Percentiles rank a stretch among this genome's conserved stretches.
phyloP scores from a whole-genome alignment of 176 grass and related monocot genomes.

The Tuctoria greenei region DNA sequence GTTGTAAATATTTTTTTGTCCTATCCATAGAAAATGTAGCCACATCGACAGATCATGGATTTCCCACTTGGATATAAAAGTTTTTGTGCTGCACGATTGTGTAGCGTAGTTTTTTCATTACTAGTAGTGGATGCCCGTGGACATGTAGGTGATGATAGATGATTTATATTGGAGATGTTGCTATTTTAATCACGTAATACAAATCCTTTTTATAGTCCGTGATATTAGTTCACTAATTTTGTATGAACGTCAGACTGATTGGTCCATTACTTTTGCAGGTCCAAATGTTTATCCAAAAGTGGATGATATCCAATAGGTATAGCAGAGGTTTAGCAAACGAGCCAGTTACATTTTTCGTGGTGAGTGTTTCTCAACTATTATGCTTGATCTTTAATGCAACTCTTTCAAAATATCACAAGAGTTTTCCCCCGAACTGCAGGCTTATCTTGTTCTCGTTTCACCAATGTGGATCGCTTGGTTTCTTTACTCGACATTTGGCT shows the following conservation, averaged over 20 bases:
- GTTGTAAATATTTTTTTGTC: not conserved
- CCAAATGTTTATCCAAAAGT: constrained; percentile 37
- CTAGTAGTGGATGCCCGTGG: not conserved
- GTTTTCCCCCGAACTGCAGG: constrained; percentile 37
- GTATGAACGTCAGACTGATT: not conserved
- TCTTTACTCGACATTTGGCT: constrained; percentile 36
- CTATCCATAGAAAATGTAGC: not conserved
- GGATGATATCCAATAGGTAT: constrained; percentile 52
- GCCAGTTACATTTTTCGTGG: constrained; percentile 39
- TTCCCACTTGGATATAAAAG: not conserved
- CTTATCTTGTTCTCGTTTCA: constrained; percentile 33
- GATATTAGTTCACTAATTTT: not conserved
- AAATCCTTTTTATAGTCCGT: not conserved
- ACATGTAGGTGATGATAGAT: not conserved
- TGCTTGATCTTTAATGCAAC: not conserved
- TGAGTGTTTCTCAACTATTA: constrained; percentile 16
- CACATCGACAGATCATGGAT: not conserved
- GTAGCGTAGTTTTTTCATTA: not conserved
- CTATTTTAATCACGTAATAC: not conserved
- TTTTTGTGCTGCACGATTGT: not conserved
- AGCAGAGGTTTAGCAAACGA: constrained; percentile 44
- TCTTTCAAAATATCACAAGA: not conserved
- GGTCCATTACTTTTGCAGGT: constrained; percentile 34
- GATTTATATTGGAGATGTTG: not conserved
- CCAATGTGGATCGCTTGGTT: constrained; percentile 42